A percentile compares a stretch with the other conserved stretches of the same genome.
phyloP scores from a whole-genome alignment of 2,329 filamentous ascomycete genomes.

The Monosporascus sp. region DNA sequence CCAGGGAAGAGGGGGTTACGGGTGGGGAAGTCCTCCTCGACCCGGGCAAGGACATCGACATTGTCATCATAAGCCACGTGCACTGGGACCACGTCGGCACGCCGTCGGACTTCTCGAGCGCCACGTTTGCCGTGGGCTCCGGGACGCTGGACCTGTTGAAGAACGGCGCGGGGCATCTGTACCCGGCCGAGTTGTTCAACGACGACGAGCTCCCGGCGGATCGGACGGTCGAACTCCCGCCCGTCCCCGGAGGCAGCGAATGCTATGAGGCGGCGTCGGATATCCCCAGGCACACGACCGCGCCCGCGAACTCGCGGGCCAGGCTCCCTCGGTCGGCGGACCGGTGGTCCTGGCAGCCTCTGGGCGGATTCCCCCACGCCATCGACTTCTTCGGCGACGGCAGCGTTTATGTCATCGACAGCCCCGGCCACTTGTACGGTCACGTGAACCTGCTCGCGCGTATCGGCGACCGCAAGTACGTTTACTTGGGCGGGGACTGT shows the following conservation, averaged over 20 bases:
- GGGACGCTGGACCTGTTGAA: slow-evolving; percentile 37
- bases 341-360: slow-evolving; percentile 32
- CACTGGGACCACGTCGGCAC: slow-evolving; percentile 57
- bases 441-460: slow-evolving; percentile 46
- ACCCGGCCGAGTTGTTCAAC: slow-evolving; percentile 26
- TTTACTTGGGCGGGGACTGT: slow-evolving; percentile 47
- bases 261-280: slow-evolving; percentile 2
- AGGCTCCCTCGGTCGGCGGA: slow-evolving; percentile 16
- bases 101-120: slow-evolving; percentile 42
- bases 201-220: slow-evolving; percentile 19
- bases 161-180: slow-evolving; percentile 22
- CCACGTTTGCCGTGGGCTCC: slow-evolving; percentile 46
- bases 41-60: slow-evolving; percentile 18
- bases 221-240: slow-evolving; percentile 39
- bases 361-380: slow-evolving; percentile 37
- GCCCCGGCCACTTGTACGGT: slow-evolving; percentile 45
- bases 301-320: slow-evolving; percentile 4
- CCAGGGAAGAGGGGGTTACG: neutral
- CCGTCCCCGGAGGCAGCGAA: slow-evolving; percentile 12
- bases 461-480: slow-evolving; percentile 32
- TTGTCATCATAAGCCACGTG: slow-evolving; percentile 44
- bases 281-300: slow-evolving; percentile 15
- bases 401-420: slow-evolving; percentile 41
- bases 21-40: neutral
- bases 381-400: slow-evolving; percentile 44